Evolutionary conservation across 768 basidiomycete genomes (phyloP).

Genomic region (Melanogaster broomeanus): DNA sequence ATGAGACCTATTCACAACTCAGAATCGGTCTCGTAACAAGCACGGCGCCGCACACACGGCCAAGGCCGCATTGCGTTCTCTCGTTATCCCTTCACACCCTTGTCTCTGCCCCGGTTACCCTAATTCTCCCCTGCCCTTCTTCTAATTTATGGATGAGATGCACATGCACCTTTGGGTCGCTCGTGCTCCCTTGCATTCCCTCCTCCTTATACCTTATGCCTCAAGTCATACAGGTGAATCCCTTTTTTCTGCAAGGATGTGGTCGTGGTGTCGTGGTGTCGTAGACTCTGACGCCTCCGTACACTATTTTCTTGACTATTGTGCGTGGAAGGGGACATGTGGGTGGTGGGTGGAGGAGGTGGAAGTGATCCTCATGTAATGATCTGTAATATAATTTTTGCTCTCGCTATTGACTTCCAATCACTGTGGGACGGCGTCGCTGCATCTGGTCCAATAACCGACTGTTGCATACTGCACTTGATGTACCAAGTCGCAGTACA

Average conservation of each 20-base stretch:
- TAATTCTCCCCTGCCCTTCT: slow-evolving; percentile 5
- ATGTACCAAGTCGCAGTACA: too few species aligned
- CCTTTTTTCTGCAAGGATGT: too few species aligned
- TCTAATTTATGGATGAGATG: too few species aligned
- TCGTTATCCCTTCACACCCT: slow-evolving; percentile 9
- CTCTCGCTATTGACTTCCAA: slow-evolving; percentile 2
- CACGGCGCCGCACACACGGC: background rate
- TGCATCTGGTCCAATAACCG: background rate
- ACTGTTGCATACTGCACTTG: background rate
- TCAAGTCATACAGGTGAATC: too few species aligned
- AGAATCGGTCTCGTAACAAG: slow-evolving; percentile 2
- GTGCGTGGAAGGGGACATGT: background rate
- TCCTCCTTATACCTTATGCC: too few species aligned
- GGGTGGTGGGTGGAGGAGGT: background rate
- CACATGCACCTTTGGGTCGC: too few species aligned
- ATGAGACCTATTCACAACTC: slow-evolving; percentile 40
- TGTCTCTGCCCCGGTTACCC: slow-evolving; percentile 14
- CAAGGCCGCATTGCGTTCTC: slow-evolving; percentile 1
- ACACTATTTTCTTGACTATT: background rate
- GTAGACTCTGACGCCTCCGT: too few species aligned
- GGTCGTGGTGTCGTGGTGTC: too few species aligned
- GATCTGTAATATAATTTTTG: slow-evolving; percentile 2
- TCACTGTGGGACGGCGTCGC: background rate
- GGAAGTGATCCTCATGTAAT: slow-evolving; percentile 15
- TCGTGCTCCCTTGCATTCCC: background rate